Conservation (phyloP, 257 asterid species). For the Orobanche coerulescens region DNA sequence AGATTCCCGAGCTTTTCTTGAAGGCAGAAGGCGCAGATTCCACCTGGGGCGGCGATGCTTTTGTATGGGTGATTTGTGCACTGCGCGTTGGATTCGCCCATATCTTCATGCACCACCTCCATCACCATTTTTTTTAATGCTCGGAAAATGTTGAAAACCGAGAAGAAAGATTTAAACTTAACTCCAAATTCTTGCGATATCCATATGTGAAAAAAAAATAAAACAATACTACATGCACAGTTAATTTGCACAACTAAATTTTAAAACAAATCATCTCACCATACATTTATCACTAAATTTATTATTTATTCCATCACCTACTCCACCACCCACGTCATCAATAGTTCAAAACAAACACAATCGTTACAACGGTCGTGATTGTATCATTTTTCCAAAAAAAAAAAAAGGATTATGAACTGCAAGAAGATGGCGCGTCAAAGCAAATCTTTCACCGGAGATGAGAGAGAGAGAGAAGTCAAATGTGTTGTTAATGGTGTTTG, state of each 20-base stretch:
- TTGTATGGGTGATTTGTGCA: constrained; percentile 79
- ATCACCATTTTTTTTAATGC: constrained; percentile 60
- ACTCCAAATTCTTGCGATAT: background rate
- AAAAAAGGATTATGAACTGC: constrained; percentile 13
- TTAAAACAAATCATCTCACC: no score
- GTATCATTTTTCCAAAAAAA: no score
- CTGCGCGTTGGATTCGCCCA: constrained; percentile 72
- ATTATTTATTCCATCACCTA: no score
- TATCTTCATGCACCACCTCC: constrained; percentile 94
- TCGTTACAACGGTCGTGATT: no score
- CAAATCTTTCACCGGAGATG: background rate
- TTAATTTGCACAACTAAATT: no score
- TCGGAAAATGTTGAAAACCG: background rate
- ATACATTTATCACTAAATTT: no score
- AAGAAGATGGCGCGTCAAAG: constrained; percentile 21
- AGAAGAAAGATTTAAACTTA: background rate
- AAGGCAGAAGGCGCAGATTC: constrained; percentile 91
- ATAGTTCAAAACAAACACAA: no score
- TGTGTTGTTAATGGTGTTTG: constrained; percentile 20
- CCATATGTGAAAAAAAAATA: constrained; percentile 8
- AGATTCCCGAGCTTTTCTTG: constrained; percentile 97
- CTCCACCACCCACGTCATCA: no score
- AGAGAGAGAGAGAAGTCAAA: constrained; percentile 30
- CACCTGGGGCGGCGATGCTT: constrained; percentile 75
- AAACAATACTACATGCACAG: no score